Evolutionary conservation across 345 rosid genomes (phyloP).

Genomic region (Draba incana): DNA sequence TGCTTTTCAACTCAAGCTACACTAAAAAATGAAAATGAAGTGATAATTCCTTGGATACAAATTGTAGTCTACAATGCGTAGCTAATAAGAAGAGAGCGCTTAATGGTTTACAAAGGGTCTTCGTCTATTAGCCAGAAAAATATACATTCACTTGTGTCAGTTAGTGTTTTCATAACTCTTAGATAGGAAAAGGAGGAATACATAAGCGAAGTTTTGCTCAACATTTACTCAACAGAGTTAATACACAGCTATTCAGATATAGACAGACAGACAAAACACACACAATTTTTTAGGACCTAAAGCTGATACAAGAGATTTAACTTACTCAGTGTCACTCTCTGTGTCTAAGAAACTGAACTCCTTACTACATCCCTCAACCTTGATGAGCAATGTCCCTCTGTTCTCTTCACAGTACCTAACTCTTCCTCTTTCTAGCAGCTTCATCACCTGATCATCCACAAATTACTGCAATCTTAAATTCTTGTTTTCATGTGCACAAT

Average conservation of each 20-base stretch:
- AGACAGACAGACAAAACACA: constrained; percentile 1
- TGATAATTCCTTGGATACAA: not conserved
- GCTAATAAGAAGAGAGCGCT: no score
- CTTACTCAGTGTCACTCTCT: constrained; percentile 60
- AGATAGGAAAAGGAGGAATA: not conserved
- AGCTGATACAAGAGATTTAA: constrained; percentile 24
- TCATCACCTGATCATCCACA: constrained; percentile 55
- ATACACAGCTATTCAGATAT: constrained; percentile 28
- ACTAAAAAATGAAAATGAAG: not conserved
- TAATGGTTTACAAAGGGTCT: no score
- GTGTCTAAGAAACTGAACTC: constrained; percentile 73
- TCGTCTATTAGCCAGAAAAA: not conserved
- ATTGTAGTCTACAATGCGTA: no score
- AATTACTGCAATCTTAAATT: constrained; percentile 8
- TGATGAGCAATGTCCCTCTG: constrained; percentile 69
- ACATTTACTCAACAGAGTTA: not conserved
- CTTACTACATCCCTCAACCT: constrained; percentile 55
- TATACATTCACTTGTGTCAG: constrained; percentile 11
- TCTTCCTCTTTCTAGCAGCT: constrained; percentile 66
- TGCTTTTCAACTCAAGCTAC: not conserved
- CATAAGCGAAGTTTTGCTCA: not conserved
- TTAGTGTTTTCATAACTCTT: constrained; percentile 25
- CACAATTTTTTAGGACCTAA: constrained; percentile 15
- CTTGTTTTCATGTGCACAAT: not conserved
- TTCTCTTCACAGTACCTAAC: constrained; percentile 76